Conservation (phyloP, 2,329 filamentous ascomycete species). For the Aurifilum marmelostoma region DNA sequence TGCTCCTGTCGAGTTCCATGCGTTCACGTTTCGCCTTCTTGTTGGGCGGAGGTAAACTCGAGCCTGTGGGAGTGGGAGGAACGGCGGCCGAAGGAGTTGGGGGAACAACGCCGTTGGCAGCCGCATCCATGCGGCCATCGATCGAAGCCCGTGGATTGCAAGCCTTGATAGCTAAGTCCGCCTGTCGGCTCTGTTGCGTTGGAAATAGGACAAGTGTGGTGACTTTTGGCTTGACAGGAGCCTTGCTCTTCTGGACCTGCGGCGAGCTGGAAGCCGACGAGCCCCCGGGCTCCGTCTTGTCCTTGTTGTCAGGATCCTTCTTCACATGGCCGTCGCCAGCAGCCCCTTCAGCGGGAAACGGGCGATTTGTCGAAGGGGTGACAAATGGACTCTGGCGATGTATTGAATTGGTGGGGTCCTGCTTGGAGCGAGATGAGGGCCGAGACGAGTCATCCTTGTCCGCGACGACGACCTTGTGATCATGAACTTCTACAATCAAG, state of each 20-base stretch:
- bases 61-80: conserved; percentile 64
- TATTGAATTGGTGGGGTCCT: conserved; percentile 75
- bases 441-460: conserved; percentile 62
- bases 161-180: conserved; percentile 76
- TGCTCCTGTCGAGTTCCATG: conserved; percentile 75
- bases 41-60: conserved; percentile 59
- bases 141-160: conserved; percentile 63
- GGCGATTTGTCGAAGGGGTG: conserved; percentile 83
- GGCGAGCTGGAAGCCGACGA: conserved; percentile 56
- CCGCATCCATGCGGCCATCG: conserved; percentile 38
- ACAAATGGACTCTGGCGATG: conserved; percentile 91
- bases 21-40: conserved; percentile 72
- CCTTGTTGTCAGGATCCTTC: conserved; percentile 41
- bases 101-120: conserved; percentile 56
- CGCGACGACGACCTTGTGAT: conserved; percentile 72
- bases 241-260: conserved; percentile 50
- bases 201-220: conserved; percentile 84
- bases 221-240: conserved; percentile 63
- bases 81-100: conserved; percentile 66
- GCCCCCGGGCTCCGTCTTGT: conserved; percentile 62
- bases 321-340: conserved; percentile 33
- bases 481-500: conserved; percentile 90
- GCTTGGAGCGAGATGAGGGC: conserved; percentile 57
- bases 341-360: conserved; percentile 65
- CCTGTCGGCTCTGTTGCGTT: conserved; percentile 73